Conservation (phyloP, 805 yeast species). For the Candida palmyrensis region DNA sequence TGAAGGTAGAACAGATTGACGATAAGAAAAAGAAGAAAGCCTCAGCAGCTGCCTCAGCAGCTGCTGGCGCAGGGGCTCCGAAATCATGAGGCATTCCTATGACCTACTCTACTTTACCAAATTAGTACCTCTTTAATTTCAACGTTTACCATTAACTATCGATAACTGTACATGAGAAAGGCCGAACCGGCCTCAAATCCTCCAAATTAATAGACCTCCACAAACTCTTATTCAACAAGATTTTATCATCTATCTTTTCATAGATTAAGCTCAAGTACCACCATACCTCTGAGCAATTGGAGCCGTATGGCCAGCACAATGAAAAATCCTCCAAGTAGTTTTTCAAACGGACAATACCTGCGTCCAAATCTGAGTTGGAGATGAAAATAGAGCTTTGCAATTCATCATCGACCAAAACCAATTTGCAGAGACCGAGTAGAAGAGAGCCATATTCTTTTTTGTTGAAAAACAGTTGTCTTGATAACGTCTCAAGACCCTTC, state of each 20-base stretch:
- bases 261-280: slow-evolving; percentile 61
- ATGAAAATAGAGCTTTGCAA: slow-evolving; percentile 36
- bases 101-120: not conserved
- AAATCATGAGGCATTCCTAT: slow-evolving; percentile 1
- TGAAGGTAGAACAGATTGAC: slow-evolving; percentile 84
- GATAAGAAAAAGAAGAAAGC: slow-evolving; percentile 69
- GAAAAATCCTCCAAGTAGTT: slow-evolving; percentile 36
- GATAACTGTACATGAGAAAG: slow-evolving; percentile 16
- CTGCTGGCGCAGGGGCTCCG: slow-evolving; percentile 2
- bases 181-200: slow-evolving; percentile 53
- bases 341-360: slow-evolving; percentile 57
- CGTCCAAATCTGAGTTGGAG: slow-evolving; percentile 49
- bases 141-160: not conserved
- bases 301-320: slow-evolving; percentile 35
- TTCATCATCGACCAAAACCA: slow-evolving; percentile 41
- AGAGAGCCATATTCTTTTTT: slow-evolving; percentile 43
- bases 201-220: slow-evolving; percentile 65
- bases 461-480: slow-evolving; percentile 22
- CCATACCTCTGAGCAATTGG: slow-evolving; percentile 57
- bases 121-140: not conserved
- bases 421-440: slow-evolving; percentile 48
- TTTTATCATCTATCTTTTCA: slow-evolving; percentile 51
- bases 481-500: slow-evolving; percentile 45
- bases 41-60: slow-evolving; percentile 6
- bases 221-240: slow-evolving; percentile 42